These are phyloP conservation scores for Cladosporium sp. DNA, from an alignment of 2,329 filamentous ascomycete genomes.

Conservation along the genomic window DNA sequence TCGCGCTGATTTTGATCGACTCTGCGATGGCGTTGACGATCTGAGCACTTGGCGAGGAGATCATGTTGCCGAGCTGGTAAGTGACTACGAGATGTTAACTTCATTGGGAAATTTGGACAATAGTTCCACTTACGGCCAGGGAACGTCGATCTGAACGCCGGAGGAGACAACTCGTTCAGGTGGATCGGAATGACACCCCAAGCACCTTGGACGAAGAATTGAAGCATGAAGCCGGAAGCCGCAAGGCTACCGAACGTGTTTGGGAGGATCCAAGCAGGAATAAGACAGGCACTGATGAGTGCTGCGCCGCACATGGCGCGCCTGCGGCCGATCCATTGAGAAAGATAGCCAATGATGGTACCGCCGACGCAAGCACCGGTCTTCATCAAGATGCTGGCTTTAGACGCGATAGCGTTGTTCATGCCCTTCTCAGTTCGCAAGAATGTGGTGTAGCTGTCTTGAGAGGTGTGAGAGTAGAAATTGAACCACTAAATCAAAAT, in stretches of 20 bases:
- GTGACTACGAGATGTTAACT: constrained; percentile 39
- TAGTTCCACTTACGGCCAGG: constrained; percentile 45
- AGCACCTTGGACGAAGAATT: constrained; percentile 63
- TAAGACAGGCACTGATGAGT: constrained; percentile 57
- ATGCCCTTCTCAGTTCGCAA: constrained; percentile 71
- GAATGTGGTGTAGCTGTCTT: constrained; percentile 79
- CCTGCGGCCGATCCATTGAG: constrained; percentile 71
- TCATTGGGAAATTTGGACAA: background rate
- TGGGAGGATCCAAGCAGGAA: constrained; percentile 68
- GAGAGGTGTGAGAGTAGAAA: constrained; percentile 72
- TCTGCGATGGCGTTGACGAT: constrained; percentile 74
- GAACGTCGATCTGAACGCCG: constrained; percentile 66
- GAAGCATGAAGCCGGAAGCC: constrained; percentile 64
- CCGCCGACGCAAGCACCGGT: constrained; percentile 20
- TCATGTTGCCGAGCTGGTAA: constrained; percentile 73
- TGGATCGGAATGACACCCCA: constrained; percentile 69
- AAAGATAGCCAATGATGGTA: constrained; percentile 62
- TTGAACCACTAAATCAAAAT: constrained; percentile 45
- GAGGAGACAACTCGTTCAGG: constrained; percentile 68
- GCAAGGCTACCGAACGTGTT: constrained; percentile 56
- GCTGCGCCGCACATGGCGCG: constrained; percentile 61
- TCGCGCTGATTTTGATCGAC: constrained; percentile 48
- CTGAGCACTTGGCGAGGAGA: constrained; percentile 67
- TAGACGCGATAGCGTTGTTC: constrained; percentile 57
- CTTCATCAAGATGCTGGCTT: constrained; percentile 71